phyloP scores from a whole-genome alignment of 1,139 yeast genomes.

The Suhomyces kunorum region DNA sequence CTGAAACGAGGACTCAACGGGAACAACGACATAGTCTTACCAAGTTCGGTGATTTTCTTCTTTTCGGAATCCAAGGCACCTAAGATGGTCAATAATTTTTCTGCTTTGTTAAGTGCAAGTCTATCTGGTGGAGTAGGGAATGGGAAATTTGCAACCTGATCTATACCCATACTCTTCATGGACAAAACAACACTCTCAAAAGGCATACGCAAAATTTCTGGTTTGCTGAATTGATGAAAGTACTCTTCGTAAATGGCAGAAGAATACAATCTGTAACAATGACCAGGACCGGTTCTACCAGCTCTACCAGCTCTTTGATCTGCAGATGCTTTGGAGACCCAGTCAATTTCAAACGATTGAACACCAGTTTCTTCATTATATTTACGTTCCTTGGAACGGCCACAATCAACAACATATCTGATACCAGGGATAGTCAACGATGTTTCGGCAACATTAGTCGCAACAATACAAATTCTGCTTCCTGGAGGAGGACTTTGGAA shows the following conservation, averaged over 20 bases:
- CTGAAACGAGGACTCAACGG: constrained; percentile 95
- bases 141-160: constrained; percentile 86
- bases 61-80: constrained; percentile 71
- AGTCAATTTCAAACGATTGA: constrained; percentile 86
- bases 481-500: constrained; percentile 85
- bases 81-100: constrained; percentile 62
- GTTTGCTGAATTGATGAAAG: constrained; percentile 77
- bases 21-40: constrained; percentile 82
- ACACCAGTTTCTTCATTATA: constrained; percentile 85
- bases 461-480: constrained; percentile 84
- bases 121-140: constrained; percentile 94
- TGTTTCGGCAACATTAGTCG: constrained; percentile 98
- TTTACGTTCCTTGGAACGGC: constrained; percentile 86
- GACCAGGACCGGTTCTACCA: constrained; percentile 99
- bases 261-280: constrained; percentile 87
- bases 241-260: constrained; percentile 94
- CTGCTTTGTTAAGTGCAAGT: constrained; percentile 60
- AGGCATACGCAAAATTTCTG: constrained; percentile 94
- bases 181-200: constrained; percentile 90
- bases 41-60: constrained; percentile 67
- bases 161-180: constrained; percentile 97
- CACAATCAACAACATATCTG: constrained; percentile 92
- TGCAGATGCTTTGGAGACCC: constrained; percentile 96
- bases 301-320: constrained; percentile 98
- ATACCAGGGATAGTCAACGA: constrained; percentile 96